Evolutionary conservation across 1,139 yeast species (phyloP).

Genomic region (Saccharomyces uvarum): DNA sequence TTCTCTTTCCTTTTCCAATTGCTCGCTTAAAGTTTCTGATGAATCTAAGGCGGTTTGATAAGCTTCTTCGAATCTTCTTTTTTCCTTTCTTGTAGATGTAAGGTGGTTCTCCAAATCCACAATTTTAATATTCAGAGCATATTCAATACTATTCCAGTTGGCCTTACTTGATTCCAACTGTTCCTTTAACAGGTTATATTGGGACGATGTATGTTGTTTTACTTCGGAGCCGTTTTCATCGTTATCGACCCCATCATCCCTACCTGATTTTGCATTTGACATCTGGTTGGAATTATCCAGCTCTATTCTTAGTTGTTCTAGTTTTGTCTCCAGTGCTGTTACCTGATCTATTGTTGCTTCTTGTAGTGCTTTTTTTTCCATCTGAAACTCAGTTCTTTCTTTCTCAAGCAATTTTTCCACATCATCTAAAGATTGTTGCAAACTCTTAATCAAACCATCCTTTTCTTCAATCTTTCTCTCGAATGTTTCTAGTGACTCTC

Average conservation of each 20-base stretch:
- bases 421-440: constrained; percentile 31
- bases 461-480: constrained; percentile 33
- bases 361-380: constrained; percentile 23
- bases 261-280: constrained; percentile 3
- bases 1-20: neutral
- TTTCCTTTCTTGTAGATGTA: constrained; percentile 15
- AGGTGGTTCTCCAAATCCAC: constrained; percentile 36
- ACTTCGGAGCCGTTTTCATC: constrained; percentile 10
- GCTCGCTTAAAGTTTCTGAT: neutral
- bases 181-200: constrained; percentile 38
- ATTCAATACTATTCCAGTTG: constrained; percentile 59
- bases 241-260: neutral
- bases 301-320: constrained; percentile 38
- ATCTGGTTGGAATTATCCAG: constrained; percentile 32
- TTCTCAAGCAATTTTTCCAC: constrained; percentile 17
- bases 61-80: constrained; percentile 2
- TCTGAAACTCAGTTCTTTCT: constrained; percentile 20
- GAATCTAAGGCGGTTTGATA: neutral
- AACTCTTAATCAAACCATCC: constrained; percentile 31
- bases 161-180: constrained; percentile 45
- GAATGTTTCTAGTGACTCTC: neutral
- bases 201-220: constrained; percentile 29
- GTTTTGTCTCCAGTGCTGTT: constrained; percentile 34
- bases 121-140: constrained; percentile 42
- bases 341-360: constrained; percentile 22